Base-by-base conservation (phyloP, 208 protist genomes). In the Blastocrithidia nonstop region DNA sequence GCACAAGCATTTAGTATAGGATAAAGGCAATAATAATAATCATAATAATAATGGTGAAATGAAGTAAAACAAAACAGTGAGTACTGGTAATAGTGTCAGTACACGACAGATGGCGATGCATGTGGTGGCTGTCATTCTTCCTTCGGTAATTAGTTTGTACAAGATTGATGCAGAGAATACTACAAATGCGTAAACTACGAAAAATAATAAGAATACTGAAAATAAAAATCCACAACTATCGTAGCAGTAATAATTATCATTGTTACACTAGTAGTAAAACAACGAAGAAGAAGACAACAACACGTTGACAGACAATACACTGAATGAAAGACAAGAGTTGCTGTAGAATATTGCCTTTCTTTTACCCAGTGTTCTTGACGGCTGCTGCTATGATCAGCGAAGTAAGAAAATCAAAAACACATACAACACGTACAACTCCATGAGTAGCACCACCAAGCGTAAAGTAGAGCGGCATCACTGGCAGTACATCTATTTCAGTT, bases 401-500 rank as follows among this genome's bases (percentile, higher is more conserved):
- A 54, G 54, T 24, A 60, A 57, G 36, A 23, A 33, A 40, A 45
- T 49, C 19, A 31, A 55, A 26, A 47, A 58, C 29, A 41, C 6
- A 13, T 15, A 28, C 40, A 13, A 27, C 36, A 36, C 39, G 40
- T 47, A 4, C 21, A 33, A 19, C 31, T 45, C 22, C 43, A 23
- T 23, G 15, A 40, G 17, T 6, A 20, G 44, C 31, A 43, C 72
- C 15, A 54, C 59, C 21, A 57, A 46, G 45, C 58, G 61, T 28
- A 83, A 82, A 57, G 51, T 63, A 22, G 68, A 88, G 56, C 26
- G 70, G 39, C 63, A 71, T 17, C 63, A 77, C 5, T 93, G 84
- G 84, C 54, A 58, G 13, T 68, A 69, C 48, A 42, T 88, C 28
- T 93, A 75, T 61, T 89, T 80, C 66, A 77, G 50, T 23, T 57